Percentiles rank a stretch among this genome's conserved stretches.
Conservation (phyloP, 2,329 filamentous ascomycete species). For the Fusarium kyushuense region DNA sequence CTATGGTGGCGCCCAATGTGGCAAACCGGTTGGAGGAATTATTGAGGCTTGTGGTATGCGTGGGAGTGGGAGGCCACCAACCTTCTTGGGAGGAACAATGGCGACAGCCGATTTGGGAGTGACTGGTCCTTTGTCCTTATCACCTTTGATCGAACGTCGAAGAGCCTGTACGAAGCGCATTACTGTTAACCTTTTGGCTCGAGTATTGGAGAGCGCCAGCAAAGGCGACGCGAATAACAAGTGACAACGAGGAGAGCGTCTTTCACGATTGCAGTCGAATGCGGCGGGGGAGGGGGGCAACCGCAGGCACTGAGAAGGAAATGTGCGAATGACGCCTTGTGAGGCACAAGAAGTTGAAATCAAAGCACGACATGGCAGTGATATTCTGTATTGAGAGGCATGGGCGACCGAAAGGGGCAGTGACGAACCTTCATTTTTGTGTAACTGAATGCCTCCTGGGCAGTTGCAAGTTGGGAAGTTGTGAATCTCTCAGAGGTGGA, state of each 20-base stretch:
- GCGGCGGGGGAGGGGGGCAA: slow-evolving; percentile 35
- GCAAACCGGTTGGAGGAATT: slow-evolving; percentile 33
- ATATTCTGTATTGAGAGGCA: slow-evolving; percentile 11
- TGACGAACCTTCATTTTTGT: slow-evolving; percentile 55
- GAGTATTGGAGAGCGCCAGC: slow-evolving; percentile 32
- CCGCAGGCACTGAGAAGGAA: slow-evolving; percentile 10
- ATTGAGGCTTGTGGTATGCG: slow-evolving; percentile 27
- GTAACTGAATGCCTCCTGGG: slow-evolving; percentile 49
- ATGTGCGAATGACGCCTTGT: slow-evolving; percentile 20
- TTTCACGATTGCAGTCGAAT: slow-evolving; percentile 9
- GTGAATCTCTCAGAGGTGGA: slow-evolving; percentile 42
- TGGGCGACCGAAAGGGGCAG: slow-evolving; percentile 36
- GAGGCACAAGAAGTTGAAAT: slow-evolving; percentile 19
- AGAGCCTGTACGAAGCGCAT: slow-evolving; percentile 73
- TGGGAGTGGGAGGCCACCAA: slow-evolving; percentile 57
- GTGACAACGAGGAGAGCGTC: slow-evolving; percentile 9
- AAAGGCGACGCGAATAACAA: slow-evolving; percentile 28
- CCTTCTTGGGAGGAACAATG: slow-evolving; percentile 94
- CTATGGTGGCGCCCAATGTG: slow-evolving; percentile 30
- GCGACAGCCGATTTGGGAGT: slow-evolving; percentile 87
- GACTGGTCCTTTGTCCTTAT: slow-evolving; percentile 83
- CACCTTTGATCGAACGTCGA: slow-evolving; percentile 89
- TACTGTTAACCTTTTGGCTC: slow-evolving; percentile 54
- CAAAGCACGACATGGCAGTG: slow-evolving; percentile 15
- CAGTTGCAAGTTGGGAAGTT: slow-evolving; percentile 45